These are phyloP conservation scores for Amylostereum chailletii DNA, from an alignment of 1,284 basidiomycete genomes.

Conservation along the genomic window DNA sequence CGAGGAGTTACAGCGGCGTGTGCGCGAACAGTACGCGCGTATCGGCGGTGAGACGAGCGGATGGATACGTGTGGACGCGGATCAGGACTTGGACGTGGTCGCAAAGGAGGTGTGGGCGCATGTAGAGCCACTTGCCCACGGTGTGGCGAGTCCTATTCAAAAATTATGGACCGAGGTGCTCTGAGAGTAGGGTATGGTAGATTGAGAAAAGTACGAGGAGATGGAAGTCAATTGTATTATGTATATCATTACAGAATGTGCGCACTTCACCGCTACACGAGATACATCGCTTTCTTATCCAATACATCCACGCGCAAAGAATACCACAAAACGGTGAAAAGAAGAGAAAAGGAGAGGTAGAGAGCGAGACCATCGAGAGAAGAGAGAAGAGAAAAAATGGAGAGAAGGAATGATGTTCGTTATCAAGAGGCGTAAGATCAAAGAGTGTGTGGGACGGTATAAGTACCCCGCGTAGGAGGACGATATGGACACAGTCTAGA, in stretches of 20 bases:
- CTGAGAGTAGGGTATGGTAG: not conserved
- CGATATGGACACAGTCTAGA: conserved; percentile 5
- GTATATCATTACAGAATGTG: no score
- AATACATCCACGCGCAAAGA: no score
- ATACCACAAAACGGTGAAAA: no score
- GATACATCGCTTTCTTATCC: no score
- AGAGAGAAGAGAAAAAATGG: no score
- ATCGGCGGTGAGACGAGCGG: conserved; percentile 43
- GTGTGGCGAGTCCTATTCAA: conserved; percentile 26
- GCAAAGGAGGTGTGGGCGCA: conserved; percentile 46
- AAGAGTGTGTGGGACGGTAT: conserved; percentile 1
- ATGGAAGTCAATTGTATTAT: no score
- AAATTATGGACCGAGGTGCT: conserved; percentile 31
- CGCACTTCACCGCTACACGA: no score
- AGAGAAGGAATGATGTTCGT: not conserved
- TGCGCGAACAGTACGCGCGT: conserved; percentile 54
- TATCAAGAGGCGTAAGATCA: conserved; percentile 1
- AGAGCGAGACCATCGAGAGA: no score
- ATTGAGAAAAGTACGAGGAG: no score
- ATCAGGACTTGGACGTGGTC: conserved; percentile 47
- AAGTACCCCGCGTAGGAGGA: conserved; percentile 7
- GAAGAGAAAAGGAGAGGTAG: no score
- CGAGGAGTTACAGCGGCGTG: conserved; percentile 65
- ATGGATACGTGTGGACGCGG: conserved; percentile 68
- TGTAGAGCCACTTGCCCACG: conserved; percentile 33